phyloP scores from a whole-genome alignment of 1,284 basidiomycete species.

The Leccinum huronense region DNA sequence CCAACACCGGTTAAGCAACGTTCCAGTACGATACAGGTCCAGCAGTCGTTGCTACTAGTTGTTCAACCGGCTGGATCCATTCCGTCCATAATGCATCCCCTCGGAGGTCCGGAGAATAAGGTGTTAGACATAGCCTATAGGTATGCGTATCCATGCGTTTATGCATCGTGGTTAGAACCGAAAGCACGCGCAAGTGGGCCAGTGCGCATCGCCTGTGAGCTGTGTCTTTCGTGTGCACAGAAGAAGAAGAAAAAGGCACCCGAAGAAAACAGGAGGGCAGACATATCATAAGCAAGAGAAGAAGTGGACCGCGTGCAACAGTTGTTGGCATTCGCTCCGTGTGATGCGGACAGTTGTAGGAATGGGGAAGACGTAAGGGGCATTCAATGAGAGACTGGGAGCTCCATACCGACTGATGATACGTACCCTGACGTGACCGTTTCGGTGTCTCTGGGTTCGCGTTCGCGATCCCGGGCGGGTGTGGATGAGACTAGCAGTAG shows the following conservation, averaged over 20 bases:
- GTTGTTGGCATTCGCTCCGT: conserved; percentile 8
- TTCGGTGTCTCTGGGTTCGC: conserved; percentile 15
- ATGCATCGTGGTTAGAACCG: conserved; percentile 2
- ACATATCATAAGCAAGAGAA: neutral
- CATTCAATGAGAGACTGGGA: neutral
- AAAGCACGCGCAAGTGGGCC: neutral
- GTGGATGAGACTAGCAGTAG: neutral
- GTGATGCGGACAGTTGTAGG: conserved; percentile 18
- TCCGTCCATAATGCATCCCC: conserved; percentile 12
- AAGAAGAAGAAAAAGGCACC: conserved; percentile 1
- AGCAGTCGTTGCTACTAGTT: neutral
- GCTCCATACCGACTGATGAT: neutral
- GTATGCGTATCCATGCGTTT: conserved; percentile 12
- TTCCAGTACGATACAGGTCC: neutral
- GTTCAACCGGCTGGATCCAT: neutral
- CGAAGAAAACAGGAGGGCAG: neutral
- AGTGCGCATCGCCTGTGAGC: conserved; percentile 9
- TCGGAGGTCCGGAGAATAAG: conserved; percentile 26
- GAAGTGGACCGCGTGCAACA: conserved; percentile 13
- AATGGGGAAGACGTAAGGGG: conserved; percentile 15
- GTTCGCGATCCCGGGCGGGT: conserved; percentile 6
- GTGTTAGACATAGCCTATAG: neutral
- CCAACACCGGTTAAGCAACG: neutral
- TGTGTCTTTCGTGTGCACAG: conserved; percentile 10
- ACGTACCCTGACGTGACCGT: conserved; percentile 9